Evolutionary conservation across 139 green algal genomes (phyloP).

Genomic region (Chlorella sorokiniana): DNA sequence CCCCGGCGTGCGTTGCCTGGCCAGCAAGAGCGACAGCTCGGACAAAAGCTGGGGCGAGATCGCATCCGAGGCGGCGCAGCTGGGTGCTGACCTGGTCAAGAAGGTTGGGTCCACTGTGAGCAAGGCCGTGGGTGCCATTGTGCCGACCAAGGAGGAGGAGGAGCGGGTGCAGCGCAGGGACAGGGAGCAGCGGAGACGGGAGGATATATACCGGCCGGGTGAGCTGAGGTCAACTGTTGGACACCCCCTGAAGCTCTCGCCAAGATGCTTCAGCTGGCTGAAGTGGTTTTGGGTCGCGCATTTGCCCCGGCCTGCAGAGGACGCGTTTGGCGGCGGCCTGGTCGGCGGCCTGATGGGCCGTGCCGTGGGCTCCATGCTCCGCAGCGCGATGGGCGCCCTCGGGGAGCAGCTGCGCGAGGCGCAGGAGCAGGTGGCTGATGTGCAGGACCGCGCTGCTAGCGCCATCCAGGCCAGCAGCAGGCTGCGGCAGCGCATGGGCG

Average conservation of each 20-base stretch:
- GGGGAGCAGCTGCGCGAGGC: conserved; percentile 30
- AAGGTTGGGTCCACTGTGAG: conserved; percentile 19
- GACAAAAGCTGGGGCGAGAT: conserved; percentile 29
- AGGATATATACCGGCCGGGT: conserved; percentile 24
- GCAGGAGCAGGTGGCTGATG: conserved; percentile 23
- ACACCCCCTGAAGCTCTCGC: too few species aligned
- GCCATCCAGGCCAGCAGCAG: conserved; percentile 13
- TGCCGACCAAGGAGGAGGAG: not conserved
- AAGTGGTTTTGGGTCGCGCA: too few species aligned
- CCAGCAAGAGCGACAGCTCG: not conserved
- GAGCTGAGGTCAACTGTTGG: not conserved
- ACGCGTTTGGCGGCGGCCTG: conserved; percentile 18
- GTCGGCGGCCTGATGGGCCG: conserved; percentile 14
- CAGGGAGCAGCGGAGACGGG: not conserved
- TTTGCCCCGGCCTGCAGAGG: not conserved
- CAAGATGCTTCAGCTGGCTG: too few species aligned
- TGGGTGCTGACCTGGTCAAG: conserved; percentile 12
- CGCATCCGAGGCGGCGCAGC: conserved; percentile 5
- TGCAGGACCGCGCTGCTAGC: conserved; percentile 17
- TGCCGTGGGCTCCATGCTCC: conserved; percentile 22
- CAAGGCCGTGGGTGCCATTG: not conserved
- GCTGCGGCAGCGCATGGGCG: conserved; percentile 6
- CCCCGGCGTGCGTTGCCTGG: conserved; percentile 16
- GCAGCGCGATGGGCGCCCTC: conserved; percentile 6
- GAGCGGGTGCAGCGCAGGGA: not conserved